These are phyloP conservation scores for Ballota nigra DNA, from an alignment of 257 asterid genomes.

Conservation along the genomic window DNA sequence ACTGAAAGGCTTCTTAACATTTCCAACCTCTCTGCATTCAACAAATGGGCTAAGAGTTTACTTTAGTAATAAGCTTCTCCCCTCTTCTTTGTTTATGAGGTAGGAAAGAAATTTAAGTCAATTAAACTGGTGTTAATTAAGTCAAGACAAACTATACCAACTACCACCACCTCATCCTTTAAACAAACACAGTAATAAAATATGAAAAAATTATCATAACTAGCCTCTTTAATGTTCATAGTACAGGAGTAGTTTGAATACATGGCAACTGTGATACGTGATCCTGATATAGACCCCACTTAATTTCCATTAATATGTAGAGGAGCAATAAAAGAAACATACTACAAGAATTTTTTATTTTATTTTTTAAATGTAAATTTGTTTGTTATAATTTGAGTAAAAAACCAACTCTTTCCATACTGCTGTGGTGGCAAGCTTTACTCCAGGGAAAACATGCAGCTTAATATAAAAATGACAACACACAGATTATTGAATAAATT, in stretches of 20 bases:
- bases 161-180: conserved; percentile 20
- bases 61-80: too few species aligned
- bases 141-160: conserved; percentile 20
- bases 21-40: conserved; percentile 43
- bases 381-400: neutral
- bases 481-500: neutral
- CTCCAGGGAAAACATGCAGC: neutral
- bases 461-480: neutral
- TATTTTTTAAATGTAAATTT: too few species aligned
- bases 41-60: neutral
- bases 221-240: conserved; percentile 4
- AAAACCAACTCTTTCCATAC: neutral
- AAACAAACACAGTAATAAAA: neutral
- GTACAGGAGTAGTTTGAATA: neutral
- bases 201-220: neutral
- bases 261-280: neutral
- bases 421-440: too few species aligned
- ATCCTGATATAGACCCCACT: conserved; percentile 1
- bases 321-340: neutral
- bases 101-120: neutral
- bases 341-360: too few species aligned
- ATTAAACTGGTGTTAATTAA: neutral
- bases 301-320: neutral
- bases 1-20: conserved; percentile 44
- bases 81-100: neutral